Evolutionary conservation across 176 grass and related monocot species (phyloP).

Genomic region (Triticum monococcum): DNA sequence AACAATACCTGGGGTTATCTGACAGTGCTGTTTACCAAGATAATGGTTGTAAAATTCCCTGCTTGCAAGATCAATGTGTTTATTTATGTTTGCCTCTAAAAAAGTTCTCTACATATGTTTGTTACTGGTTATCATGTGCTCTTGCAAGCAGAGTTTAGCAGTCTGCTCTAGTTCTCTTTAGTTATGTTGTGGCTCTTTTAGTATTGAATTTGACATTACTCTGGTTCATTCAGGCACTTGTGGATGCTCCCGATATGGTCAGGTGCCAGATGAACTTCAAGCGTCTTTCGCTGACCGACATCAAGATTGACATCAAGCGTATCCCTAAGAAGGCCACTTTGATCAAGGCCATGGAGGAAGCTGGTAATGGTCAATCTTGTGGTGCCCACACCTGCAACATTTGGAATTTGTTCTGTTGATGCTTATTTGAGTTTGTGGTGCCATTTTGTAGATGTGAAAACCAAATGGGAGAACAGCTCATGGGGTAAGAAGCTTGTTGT

Average conservation of each 20-base stretch:
- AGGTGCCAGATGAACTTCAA: conserved; percentile 97
- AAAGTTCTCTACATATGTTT: background rate
- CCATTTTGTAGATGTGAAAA: conserved; percentile 66
- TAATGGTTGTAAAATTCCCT: background rate
- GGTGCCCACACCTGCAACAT: background rate
- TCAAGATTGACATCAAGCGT: conserved; percentile 62
- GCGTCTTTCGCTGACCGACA: conserved; percentile 49
- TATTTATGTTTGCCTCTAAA: background rate
- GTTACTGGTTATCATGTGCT: background rate
- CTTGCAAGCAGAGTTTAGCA: background rate
- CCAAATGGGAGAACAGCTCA: conserved; percentile 92
- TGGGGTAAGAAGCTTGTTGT: conserved; percentile 98
- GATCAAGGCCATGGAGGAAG: conserved; percentile 56
- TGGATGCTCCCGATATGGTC: conserved; percentile 95
- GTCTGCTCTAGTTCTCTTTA: background rate
- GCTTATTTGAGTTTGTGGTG: background rate
- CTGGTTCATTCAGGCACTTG: conserved; percentile 57
- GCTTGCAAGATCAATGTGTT: background rate
- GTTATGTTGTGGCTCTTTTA: background rate
- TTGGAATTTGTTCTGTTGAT: background rate
- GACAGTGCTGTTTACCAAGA: background rate
- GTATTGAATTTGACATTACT: background rate
- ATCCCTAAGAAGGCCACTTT: conserved; percentile 49
- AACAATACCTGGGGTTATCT: background rate
- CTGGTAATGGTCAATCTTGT: conserved; percentile 45